Conservation (phyloP, 2,329 filamentous ascomycete genomes). For the Epichloe gansuensis region DNA sequence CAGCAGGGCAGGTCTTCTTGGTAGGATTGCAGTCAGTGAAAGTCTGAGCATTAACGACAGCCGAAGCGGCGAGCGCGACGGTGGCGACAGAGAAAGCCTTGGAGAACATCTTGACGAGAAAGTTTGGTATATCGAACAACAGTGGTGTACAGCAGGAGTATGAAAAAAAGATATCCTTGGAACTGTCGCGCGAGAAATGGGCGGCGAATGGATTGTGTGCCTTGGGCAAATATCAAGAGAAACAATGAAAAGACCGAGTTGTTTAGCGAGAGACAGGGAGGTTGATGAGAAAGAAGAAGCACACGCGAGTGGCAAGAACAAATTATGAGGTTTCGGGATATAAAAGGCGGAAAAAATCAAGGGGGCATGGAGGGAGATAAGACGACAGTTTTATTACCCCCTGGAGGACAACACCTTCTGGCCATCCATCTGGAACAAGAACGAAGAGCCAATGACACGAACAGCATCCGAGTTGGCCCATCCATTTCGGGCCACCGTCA, state of each 20-base stretch:
- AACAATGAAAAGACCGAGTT: not conserved
- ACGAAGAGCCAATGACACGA: not conserved
- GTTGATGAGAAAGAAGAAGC: not conserved
- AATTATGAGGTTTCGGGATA: not conserved
- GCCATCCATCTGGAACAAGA: not conserved
- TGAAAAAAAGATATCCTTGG: not conserved
- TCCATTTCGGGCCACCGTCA: not conserved
- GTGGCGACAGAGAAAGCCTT: constrained; percentile 33
- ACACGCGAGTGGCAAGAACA: not conserved
- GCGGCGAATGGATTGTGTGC: constrained; percentile 1
- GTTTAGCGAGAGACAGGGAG: constrained; percentile 3
- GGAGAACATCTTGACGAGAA: constrained; percentile 24
- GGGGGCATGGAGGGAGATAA: not conserved
- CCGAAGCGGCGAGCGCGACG: constrained; percentile 36
- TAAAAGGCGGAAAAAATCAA: not conserved
- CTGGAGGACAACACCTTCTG: not conserved
- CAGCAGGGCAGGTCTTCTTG: constrained; percentile 52
- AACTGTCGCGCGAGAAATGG: not conserved
- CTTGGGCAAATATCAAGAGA: not conserved
- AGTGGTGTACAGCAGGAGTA: not conserved
- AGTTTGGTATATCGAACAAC: not conserved
- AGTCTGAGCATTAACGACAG: constrained; percentile 43
- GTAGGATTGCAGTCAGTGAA: constrained; percentile 43
- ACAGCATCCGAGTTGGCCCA: not conserved
- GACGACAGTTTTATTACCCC: constrained; percentile 1